These are phyloP conservation scores for Chlamydomonas eustigma DNA, from an alignment of 139 green algal species.

Conservation along the genomic window DNA sequence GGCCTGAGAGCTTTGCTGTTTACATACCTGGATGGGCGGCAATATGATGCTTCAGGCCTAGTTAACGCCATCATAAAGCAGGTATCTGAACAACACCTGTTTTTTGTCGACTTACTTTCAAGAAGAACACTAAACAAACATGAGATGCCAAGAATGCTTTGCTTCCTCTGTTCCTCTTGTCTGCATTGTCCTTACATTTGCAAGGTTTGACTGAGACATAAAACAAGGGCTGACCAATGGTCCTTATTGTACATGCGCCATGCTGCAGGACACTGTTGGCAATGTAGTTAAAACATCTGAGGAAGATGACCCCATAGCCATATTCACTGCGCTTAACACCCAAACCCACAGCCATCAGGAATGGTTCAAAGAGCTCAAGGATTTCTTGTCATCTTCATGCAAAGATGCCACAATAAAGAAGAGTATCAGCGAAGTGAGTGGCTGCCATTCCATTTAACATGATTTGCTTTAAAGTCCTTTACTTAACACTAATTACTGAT, in stretches of 20 bases:
- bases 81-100: too few relatives aligned
- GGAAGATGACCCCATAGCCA: constrained; percentile 77
- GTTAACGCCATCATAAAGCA: constrained; percentile 72
- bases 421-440: not conserved
- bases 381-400: constrained; percentile 41
- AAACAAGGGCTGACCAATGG: too few relatives aligned
- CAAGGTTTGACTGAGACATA: too few relatives aligned
- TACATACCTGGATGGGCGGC: constrained; percentile 70
- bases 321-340: constrained; percentile 69
- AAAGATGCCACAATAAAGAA: constrained; percentile 7
- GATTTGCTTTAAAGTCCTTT: too few relatives aligned
- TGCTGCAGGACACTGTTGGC: constrained; percentile 67
- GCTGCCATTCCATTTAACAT: too few relatives aligned
- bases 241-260: too few relatives aligned
- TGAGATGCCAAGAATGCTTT: too few relatives aligned
- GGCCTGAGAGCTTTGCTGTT: constrained; percentile 69
- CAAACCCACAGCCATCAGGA: constrained; percentile 26
- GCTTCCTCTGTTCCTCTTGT: too few relatives aligned
- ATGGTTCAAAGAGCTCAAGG: constrained; percentile 53
- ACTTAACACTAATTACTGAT: not conserved
- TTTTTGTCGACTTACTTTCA: too few relatives aligned
- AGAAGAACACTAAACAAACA: too few relatives aligned
- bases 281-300: constrained; percentile 79
- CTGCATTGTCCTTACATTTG: too few relatives aligned
- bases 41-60: constrained; percentile 64